These are phyloP conservation scores for Laburnicola sp. DNA, from an alignment of 2,329 filamentous ascomycete species.

Conservation along the genomic window DNA sequence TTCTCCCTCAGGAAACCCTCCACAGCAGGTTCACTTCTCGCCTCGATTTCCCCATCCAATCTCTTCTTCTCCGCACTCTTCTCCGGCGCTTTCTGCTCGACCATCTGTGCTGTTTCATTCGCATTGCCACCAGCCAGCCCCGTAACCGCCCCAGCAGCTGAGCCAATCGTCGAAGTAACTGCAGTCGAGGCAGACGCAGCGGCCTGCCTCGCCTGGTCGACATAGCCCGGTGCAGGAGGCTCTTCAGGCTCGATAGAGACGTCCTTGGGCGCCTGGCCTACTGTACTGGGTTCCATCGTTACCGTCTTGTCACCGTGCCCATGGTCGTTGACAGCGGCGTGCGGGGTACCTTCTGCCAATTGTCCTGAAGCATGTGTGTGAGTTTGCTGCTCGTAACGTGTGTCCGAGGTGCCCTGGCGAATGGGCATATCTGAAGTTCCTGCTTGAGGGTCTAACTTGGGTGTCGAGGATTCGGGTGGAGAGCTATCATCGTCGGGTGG, in stretches of 20 bases:
- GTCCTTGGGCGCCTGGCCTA: slow-evolving; percentile 55
- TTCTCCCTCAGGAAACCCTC: slow-evolving; percentile 40
- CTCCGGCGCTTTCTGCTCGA: slow-evolving; percentile 17
- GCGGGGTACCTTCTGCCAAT: slow-evolving; percentile 49
- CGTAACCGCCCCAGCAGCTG: slow-evolving; percentile 41
- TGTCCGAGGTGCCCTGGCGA: slow-evolving; percentile 48
- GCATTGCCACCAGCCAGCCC: slow-evolving; percentile 24
- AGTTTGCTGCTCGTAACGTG: slow-evolving; percentile 47
- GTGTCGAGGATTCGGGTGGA: slow-evolving; percentile 19
- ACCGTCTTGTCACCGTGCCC: slow-evolving; percentile 50
- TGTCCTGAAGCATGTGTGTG: slow-evolving; percentile 51
- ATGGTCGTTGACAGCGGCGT: slow-evolving; percentile 45
- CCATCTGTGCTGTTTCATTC: slow-evolving; percentile 29
- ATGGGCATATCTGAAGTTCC: slow-evolving; percentile 29
- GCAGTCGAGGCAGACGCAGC: slow-evolving; percentile 35
- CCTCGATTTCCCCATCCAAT: slow-evolving; percentile 36
- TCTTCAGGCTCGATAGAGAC: slow-evolving; percentile 44
- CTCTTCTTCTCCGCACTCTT: slow-evolving; percentile 38
- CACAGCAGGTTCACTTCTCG: slow-evolving; percentile 30
- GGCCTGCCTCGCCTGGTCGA: slow-evolving; percentile 50
- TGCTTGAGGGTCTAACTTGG: slow-evolving; percentile 9
- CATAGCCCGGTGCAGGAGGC: slow-evolving; percentile 37
- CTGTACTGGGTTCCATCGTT: slow-evolving; percentile 53
- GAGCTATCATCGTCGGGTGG: slow-evolving; percentile 29
- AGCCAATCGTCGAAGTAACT: slow-evolving; percentile 34